These are phyloP conservation scores for Stereum hirsutum DNA, from an alignment of 1,284 basidiomycete genomes.

Conservation along the genomic window DNA sequence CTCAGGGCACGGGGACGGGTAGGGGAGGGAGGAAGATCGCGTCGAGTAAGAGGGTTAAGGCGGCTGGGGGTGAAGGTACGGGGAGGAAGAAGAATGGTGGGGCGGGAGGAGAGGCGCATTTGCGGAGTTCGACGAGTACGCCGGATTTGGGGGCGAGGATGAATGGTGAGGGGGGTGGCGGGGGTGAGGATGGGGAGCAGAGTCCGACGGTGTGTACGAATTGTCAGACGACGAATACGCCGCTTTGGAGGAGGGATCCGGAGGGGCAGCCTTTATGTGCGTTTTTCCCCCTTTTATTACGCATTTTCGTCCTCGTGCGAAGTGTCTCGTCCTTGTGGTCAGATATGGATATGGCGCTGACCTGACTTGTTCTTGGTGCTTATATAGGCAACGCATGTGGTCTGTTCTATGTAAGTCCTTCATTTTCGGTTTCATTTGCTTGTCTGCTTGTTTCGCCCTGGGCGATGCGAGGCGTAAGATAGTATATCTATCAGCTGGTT, in stretches of 20 bases:
- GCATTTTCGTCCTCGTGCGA: slow-evolving; percentile 11
- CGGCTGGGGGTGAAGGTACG: slow-evolving; percentile 17
- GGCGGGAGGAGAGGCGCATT: slow-evolving; percentile 6
- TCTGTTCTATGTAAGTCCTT: slow-evolving; percentile 75
- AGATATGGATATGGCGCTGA: slow-evolving; percentile 1
- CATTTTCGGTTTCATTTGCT: slow-evolving; percentile 7
- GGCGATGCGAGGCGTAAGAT: too few species aligned
- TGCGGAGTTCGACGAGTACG: slow-evolving; percentile 43
- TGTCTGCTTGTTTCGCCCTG: not conserved
- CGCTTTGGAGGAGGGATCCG: slow-evolving; percentile 90
- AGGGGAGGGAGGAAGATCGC: slow-evolving; percentile 38
- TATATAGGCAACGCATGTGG: slow-evolving; percentile 75
- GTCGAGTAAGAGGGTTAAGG: slow-evolving; percentile 42
- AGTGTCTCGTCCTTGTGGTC: not conserved
- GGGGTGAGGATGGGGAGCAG: slow-evolving; percentile 58
- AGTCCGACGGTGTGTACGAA: slow-evolving; percentile 85
- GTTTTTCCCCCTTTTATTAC: too few species aligned
- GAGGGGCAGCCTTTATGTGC: slow-evolving; percentile 90
- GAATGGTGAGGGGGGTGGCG: slow-evolving; percentile 26
- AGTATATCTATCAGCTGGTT: too few species aligned
- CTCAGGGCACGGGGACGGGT: slow-evolving; percentile 19
- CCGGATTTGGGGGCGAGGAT: slow-evolving; percentile 34
- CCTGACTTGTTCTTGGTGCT: slow-evolving; percentile 5
- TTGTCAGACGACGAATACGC: slow-evolving; percentile 93
- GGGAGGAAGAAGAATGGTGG: slow-evolving; percentile 38